phyloP scores from a whole-genome alignment of 2,329 filamentous ascomycete genomes.

The Claviceps sp. region DNA sequence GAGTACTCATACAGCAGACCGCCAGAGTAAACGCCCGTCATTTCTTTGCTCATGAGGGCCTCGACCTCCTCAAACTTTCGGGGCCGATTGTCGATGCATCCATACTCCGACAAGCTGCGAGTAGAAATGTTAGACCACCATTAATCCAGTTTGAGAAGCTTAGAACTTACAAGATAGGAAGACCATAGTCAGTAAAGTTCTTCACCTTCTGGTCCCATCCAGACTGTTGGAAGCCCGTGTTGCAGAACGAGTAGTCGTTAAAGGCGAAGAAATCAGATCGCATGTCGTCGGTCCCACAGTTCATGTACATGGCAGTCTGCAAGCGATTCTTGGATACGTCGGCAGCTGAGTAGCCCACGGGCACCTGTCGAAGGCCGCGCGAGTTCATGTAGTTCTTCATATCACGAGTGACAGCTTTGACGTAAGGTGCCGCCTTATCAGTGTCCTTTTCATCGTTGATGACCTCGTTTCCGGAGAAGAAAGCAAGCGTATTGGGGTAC shows the following conservation, averaged over 20 bases:
- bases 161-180: constrained; percentile 61
- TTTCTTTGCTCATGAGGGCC: constrained; percentile 67
- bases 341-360: constrained; percentile 66
- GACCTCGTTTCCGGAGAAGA: constrained; percentile 74
- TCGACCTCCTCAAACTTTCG: constrained; percentile 71
- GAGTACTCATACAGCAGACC: constrained; percentile 95
- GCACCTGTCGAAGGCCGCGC: constrained; percentile 49
- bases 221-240: constrained; percentile 52
- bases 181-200: constrained; percentile 74
- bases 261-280: constrained; percentile 83
- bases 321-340: constrained; percentile 77
- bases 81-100: constrained; percentile 63
- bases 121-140: too few relatives aligned
- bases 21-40: constrained; percentile 86
- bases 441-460: constrained; percentile 54
- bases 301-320: constrained; percentile 84
- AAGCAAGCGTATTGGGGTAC: constrained; percentile 78
- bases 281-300: constrained; percentile 74
- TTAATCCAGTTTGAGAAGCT: too few relatives aligned
- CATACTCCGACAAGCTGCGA: constrained; percentile 70
- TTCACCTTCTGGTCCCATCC: constrained; percentile 84
- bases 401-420: constrained; percentile 69
- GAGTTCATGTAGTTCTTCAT: constrained; percentile 56
- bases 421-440: constrained; percentile 54
- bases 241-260: constrained; percentile 85